Evolutionary conservation across 106 monocot genomes (phyloP), one percentile per base, ranked within the genome.

Genomic region (Dactylorhiza incarnata): DNA sequence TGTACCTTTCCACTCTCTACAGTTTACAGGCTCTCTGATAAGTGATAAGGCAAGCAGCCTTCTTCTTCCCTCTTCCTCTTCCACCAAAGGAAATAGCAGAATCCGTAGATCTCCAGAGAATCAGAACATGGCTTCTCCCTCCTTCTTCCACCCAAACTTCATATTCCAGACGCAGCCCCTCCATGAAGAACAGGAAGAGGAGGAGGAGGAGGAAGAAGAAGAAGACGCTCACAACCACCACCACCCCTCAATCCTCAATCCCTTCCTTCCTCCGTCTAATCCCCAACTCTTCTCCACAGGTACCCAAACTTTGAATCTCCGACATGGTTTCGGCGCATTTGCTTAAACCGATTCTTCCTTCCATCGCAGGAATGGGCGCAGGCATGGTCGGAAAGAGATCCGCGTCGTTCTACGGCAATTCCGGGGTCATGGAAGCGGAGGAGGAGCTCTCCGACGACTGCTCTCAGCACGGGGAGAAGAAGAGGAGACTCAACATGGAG

Each of bases 391-490:
- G 86, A 50, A 90, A 87, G 83, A 81, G 94, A 75, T 88, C 91
- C 26, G 78, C 85, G 83, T 74, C 76, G 6, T 87, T 88, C 63
- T 75, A 83, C 3, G 83, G 83, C 6, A 82, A 80, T 12, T 52
- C 74, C 15, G 83, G 76, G 68, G 58, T 63, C 37, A 78, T 72
- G n/a, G 91, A 81, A 24, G 89, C 74, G 29, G 92, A 89, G 45
- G 94, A 92, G 6, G 95, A 95, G 17, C 73, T 89, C 37, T 95
- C 91, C 1, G 95, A 95, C 43, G 92, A 95, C 73, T 86, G 88
- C 70, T 84, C 92, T 2, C 84, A 78, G 49, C 78, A 74, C 5
- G 95, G 92, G 74, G 92, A 88, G 80, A 92, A 89, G 84, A 91
- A 95, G 87, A 85, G 89, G 80, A 85, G 94, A 81, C 87, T 95